Conservation (phyloP, 176 grass and related monocot genomes). For the Ensete glaucum region DNA sequence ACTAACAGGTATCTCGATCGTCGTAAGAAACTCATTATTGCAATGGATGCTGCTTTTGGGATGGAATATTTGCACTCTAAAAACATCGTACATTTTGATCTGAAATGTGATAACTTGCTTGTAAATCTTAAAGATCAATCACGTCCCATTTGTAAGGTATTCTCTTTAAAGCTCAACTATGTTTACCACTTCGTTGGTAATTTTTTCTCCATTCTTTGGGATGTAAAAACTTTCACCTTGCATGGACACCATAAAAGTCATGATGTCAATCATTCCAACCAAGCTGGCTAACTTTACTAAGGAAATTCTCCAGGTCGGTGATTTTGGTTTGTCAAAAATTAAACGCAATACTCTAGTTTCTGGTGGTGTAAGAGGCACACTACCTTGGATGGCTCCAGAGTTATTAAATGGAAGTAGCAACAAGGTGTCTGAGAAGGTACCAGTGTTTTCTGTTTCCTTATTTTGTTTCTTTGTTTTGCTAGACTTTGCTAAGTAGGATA, state of each 20-base stretch:
- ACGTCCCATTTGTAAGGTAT: conserved; percentile 79
- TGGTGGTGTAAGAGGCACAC: conserved; percentile 80
- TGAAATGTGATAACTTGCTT: conserved; percentile 90
- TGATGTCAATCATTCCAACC: background rate
- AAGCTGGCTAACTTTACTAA: background rate
- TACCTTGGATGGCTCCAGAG: conserved; percentile 90
- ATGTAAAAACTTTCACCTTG: background rate
- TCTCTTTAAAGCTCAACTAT: conserved; percentile 7
- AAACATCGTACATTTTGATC: conserved; percentile 92
- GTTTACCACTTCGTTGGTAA: background rate
- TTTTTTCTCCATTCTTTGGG: conserved; percentile 3
- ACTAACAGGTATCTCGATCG: conserved; percentile 59
- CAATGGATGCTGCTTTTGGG: conserved; percentile 91
- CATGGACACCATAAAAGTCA: background rate
- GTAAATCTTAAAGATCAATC: conserved; percentile 95
- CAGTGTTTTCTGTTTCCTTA: background rate
- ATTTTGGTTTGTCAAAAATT: conserved; percentile 87
- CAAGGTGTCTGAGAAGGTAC: conserved; percentile 88
- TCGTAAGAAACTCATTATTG: conserved; percentile 79
- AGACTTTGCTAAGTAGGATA: background rate
- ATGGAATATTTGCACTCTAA: conserved; percentile 91
- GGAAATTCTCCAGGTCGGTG: conserved; percentile 49
- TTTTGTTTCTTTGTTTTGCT: conserved; percentile 3
- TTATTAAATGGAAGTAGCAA: conserved; percentile 84
- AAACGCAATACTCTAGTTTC: conserved; percentile 92